phyloP scores from a whole-genome alignment of 1,139 yeast genomes.

The Petasospora rhodanensis region DNA sequence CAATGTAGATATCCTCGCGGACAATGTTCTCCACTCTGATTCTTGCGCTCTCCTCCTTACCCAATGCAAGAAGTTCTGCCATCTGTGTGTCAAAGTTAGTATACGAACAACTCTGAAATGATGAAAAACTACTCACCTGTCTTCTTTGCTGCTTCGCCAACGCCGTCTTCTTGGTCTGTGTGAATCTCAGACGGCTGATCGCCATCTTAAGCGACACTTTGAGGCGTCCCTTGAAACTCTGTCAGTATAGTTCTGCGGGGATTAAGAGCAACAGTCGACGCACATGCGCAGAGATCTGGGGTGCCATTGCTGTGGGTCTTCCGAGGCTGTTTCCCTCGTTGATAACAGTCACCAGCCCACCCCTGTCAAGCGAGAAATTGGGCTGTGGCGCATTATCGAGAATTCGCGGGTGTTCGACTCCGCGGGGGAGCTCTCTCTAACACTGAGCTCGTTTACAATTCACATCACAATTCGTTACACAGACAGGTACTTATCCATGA shows the following conservation, averaged over 20 bases:
- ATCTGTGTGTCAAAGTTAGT: slow-evolving; percentile 29
- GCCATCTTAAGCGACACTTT: slow-evolving; percentile 79
- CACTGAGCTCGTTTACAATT: too few species aligned
- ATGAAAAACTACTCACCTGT: slow-evolving; percentile 34
- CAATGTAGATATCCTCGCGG: slow-evolving; percentile 79
- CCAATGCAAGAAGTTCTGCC: slow-evolving; percentile 66
- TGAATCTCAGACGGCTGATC: slow-evolving; percentile 69
- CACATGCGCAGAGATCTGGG: slow-evolving; percentile 26
- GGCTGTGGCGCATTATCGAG: too few species aligned
- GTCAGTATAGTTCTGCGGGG: too few species aligned
- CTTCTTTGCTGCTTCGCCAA: slow-evolving; percentile 78
- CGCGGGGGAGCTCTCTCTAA: too few species aligned
- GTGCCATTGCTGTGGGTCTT: slow-evolving; percentile 17
- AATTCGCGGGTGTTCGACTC: slow-evolving; percentile 2
- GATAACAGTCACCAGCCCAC: too few species aligned
- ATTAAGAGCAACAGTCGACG: too few species aligned
- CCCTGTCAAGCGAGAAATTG: neutral
- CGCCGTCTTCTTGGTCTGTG: slow-evolving; percentile 81
- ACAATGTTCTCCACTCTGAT: slow-evolving; percentile 84
- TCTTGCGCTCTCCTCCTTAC: slow-evolving; percentile 79
- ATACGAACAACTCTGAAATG: neutral
- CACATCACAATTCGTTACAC: slow-evolving; percentile 7
- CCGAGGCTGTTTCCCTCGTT: neutral
- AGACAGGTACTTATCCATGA: slow-evolving; percentile 58
- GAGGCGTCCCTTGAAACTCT: slow-evolving; percentile 44